Evolutionary conservation across 1,284 basidiomycete species (phyloP).

Genomic region (Kwoniella shivajii): DNA sequence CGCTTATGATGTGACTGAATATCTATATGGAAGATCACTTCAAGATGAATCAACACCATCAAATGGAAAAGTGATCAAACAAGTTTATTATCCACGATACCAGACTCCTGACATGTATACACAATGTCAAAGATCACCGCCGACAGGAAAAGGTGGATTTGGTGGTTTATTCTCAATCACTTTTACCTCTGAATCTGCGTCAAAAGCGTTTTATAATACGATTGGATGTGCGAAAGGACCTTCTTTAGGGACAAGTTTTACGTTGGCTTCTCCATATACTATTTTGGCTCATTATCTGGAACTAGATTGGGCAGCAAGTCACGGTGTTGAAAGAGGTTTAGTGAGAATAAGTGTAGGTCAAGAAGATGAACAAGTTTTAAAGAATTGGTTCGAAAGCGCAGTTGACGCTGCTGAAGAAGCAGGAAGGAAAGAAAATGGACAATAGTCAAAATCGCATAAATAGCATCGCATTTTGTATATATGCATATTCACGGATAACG

Average conservation of each 20-base stretch:
- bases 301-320: constrained; percentile 85
- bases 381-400: constrained; percentile 67
- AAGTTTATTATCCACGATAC: constrained; percentile 89
- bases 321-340: constrained; percentile 80
- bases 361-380: constrained; percentile 70
- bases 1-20: constrained; percentile 77
- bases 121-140: constrained; percentile 57
- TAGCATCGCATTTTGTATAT: no score
- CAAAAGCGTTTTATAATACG: constrained; percentile 82
- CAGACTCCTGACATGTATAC: constrained; percentile 72
- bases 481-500: no score
- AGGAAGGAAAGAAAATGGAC: constrained; percentile 4
- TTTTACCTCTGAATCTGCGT: constrained; percentile 70
- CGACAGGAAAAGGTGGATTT: constrained; percentile 66
- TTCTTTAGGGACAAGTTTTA: constrained; percentile 93
- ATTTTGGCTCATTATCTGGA: constrained; percentile 91
- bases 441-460: no score
- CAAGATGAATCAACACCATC: constrained; percentile 29
- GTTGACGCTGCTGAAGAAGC: constrained; percentile 59
- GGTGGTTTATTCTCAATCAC: constrained; percentile 92
- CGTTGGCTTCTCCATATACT: constrained; percentile 88
- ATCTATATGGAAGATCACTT: constrained; percentile 67
- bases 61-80: constrained; percentile 64
- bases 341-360: constrained; percentile 89
- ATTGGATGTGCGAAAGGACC: constrained; percentile 88